Evolutionary conservation across 108 stramenopile genomes (phyloP).

Genomic region (Skeletonema grethae): DNA sequence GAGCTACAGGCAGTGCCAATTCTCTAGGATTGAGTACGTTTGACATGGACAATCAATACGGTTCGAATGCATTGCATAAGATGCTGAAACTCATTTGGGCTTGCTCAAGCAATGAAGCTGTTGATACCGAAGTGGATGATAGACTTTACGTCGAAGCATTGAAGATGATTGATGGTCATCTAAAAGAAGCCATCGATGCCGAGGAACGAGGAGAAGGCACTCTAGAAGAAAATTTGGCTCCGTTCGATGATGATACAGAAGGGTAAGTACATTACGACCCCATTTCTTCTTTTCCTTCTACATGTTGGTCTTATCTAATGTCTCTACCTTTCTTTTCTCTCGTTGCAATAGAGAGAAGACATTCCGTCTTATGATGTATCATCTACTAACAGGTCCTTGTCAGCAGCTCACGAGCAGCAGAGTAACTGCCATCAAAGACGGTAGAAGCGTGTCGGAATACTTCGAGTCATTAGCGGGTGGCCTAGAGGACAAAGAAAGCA

Average conservation of each 20-base stretch:
- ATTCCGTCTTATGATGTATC: background rate
- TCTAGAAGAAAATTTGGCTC: background rate
- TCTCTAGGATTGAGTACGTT: conserved; percentile 25
- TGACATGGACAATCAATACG: conserved; percentile 39
- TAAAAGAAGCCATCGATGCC: conserved; percentile 2
- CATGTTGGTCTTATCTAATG: no score
- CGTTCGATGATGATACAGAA: background rate
- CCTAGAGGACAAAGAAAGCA: background rate
- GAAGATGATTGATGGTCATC: conserved; percentile 10
- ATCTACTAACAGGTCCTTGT: background rate
- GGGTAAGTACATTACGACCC: background rate
- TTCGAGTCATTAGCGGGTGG: background rate
- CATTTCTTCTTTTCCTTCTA: no score
- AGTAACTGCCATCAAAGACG: conserved; percentile 2
- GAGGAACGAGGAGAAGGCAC: conserved; percentile 8
- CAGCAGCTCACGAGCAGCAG: background rate
- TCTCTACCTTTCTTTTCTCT: background rate
- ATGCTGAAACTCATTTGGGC: background rate
- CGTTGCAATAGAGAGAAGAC: conserved; percentile 4
- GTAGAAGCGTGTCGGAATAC: background rate
- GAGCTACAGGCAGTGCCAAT: conserved; percentile 51
- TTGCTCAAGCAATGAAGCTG: background rate
- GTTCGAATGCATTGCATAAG: background rate
- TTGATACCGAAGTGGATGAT: background rate
- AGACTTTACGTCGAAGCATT: background rate